These are phyloP conservation scores for Cladophialophora bantiana DNA, from an alignment of 2,329 filamentous ascomycete species.

Conservation along the genomic window DNA sequence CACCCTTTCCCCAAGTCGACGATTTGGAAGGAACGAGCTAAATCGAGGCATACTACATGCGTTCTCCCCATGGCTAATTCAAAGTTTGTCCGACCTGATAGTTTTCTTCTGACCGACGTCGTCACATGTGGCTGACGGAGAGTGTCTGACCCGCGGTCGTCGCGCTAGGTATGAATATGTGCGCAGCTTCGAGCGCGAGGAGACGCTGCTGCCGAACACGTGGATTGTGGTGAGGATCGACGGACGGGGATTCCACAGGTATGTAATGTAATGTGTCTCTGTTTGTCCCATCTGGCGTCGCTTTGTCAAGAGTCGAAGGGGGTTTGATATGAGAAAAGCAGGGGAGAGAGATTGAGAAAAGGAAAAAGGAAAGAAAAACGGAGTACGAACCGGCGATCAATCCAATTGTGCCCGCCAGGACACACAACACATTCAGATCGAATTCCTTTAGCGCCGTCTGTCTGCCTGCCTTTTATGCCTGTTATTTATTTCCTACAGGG, in stretches of 20 bases:
- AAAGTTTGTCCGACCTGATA: conserved; percentile 42
- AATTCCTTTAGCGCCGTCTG: too few relatives aligned
- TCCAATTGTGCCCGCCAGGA: too few relatives aligned
- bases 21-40: neutral
- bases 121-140: neutral
- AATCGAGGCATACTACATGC: neutral
- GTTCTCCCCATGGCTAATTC: conserved; percentile 47
- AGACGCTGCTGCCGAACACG: conserved; percentile 83
- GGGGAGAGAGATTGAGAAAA: too few relatives aligned
- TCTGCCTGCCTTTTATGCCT: too few relatives aligned
- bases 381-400: too few relatives aligned
- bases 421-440: too few relatives aligned
- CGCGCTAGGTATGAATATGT: conserved; percentile 86
- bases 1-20: neutral
- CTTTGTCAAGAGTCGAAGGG: too few relatives aligned
- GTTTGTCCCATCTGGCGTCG: neutral
- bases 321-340: too few relatives aligned
- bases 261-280: conserved; percentile 33
- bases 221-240: conserved; percentile 96
- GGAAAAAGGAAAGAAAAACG: too few relatives aligned
- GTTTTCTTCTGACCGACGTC: neutral
- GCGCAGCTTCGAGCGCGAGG: conserved; percentile 82
- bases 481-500: too few relatives aligned
- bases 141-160: neutral
- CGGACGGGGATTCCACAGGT: conserved; percentile 95